phyloP scores from a whole-genome alignment of 2,329 filamentous ascomycete species.

The Botrytis fragariae region DNA sequence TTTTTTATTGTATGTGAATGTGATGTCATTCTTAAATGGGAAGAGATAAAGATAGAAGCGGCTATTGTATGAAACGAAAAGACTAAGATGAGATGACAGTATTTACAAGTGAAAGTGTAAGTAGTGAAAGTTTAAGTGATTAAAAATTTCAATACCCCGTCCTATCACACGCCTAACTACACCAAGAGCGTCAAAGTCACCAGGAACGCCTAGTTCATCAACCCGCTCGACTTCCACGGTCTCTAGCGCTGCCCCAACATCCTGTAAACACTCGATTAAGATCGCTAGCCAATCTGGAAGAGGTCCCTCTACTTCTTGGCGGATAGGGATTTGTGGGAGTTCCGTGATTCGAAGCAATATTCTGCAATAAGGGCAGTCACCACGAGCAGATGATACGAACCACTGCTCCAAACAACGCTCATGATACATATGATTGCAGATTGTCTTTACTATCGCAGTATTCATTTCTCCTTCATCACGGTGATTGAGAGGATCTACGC shows the following conservation, averaged over 20 bases:
- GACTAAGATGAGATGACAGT: not conserved
- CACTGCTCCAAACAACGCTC: not conserved
- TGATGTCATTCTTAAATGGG: accelerated
- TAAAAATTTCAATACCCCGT: too few species aligned
- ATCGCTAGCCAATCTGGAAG: not conserved
- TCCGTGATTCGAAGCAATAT: not conserved
- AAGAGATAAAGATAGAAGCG: not conserved
- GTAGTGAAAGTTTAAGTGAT: too few species aligned
- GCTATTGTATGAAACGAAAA: not conserved
- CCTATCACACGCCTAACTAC: not conserved
- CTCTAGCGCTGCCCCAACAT: not conserved
- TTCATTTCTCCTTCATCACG: not conserved
- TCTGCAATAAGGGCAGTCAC: not conserved
- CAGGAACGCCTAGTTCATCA: too few species aligned
- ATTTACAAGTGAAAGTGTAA: too few species aligned
- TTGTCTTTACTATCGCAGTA: not conserved
- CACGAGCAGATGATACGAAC: not conserved
- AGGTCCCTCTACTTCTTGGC: not conserved
- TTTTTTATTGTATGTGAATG: not conserved
- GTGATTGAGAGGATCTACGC: not conserved
- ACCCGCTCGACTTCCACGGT: not conserved
- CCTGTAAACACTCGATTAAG: not conserved
- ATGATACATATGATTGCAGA: not conserved
- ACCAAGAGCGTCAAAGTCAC: not conserved
- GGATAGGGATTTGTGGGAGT: not conserved